Evolutionary conservation across 495 filamentous ascomycete genomes (phyloP), one percentile per base, ranked within the genome.

Genomic region (Neurospora pannonica): DNA sequence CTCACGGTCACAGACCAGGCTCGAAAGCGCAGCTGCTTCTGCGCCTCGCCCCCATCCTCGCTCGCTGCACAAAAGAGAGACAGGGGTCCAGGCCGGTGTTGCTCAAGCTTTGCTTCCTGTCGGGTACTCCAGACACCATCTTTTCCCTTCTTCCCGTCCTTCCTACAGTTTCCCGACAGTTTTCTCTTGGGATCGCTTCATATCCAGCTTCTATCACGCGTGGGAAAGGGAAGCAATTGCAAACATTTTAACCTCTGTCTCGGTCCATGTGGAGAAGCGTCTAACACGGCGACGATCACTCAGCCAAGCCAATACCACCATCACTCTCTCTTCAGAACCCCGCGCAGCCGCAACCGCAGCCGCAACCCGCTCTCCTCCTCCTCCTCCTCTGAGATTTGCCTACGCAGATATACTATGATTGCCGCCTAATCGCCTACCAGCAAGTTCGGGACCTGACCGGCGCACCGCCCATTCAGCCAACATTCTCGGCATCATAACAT

Each of bases 321-420:
- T 60, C 31, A 28, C 42, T 72, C 42, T 39, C 24, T 72, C 28
- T 43, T 31, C 71, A 54, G 28, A 31, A 73, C 72, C 34, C 76
- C 74, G 70, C 70, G 75, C 73, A 28, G n/a, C 62, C 72, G 74
- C 77, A 77, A 73, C 72, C 77, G 73, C 77, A 75, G 60, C 70
- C 37, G 21, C 54, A 62, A 62, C 34, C 9, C 54, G 21, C 46
- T 54, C 54, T 67, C 15, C 13, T 67, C 31, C 28, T 62, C 15
- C 21, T 62, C 28, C 28, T 67, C 28, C 54, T 34, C 28, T 67
- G 24, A 67, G 54, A 28, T 67, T 62, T 36, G 28, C 54, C 54
- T 67, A 19, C 54, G 24, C 54, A 67, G 54, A 67, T 36, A 67
- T 34, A 69, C 46, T 67, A 80, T 81, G 79, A 73, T 36, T 72